phyloP scores from a whole-genome alignment of 1,284 basidiomycete genomes.

The Ganoderma multipileum region DNA sequence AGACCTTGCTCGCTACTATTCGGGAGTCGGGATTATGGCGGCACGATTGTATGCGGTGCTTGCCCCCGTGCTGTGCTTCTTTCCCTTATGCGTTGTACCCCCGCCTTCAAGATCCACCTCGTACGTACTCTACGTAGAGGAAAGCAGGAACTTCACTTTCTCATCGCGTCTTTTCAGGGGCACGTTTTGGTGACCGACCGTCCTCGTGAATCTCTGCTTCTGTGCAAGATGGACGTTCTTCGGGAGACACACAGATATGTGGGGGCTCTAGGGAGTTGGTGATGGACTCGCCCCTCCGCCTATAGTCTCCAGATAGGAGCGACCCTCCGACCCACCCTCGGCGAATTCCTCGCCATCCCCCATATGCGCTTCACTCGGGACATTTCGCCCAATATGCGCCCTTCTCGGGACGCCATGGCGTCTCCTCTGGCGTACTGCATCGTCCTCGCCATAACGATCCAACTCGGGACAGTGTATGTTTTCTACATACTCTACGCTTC shows the following conservation, averaged over 20 bases:
- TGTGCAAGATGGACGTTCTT: neutral
- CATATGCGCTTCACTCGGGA: neutral
- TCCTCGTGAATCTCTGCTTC: neutral
- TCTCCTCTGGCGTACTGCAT: neutral
- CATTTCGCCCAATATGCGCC: neutral
- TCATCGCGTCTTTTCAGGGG: neutral
- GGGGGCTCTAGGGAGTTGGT: neutral
- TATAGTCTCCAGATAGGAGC: neutral
- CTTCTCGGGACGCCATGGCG: neutral
- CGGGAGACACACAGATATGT: neutral
- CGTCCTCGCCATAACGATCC: neutral
- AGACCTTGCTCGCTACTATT: neutral
- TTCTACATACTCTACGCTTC: neutral
- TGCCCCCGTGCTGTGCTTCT: neutral
- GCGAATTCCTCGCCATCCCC: neutral
- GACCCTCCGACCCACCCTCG: neutral
- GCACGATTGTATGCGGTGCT: neutral
- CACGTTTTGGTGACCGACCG: neutral
- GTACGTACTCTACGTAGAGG: neutral
- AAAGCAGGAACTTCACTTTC: neutral
- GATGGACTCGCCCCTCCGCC: neutral
- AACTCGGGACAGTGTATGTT: neutral
- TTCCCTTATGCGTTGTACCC: neutral
- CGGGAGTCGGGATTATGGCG: neutral
- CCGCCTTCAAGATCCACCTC: neutral